Percentiles rank a stretch among this genome's conserved stretches.
Conservation (phyloP, 2,329 filamentous ascomycete species). For the Colletotrichum sidae region DNA sequence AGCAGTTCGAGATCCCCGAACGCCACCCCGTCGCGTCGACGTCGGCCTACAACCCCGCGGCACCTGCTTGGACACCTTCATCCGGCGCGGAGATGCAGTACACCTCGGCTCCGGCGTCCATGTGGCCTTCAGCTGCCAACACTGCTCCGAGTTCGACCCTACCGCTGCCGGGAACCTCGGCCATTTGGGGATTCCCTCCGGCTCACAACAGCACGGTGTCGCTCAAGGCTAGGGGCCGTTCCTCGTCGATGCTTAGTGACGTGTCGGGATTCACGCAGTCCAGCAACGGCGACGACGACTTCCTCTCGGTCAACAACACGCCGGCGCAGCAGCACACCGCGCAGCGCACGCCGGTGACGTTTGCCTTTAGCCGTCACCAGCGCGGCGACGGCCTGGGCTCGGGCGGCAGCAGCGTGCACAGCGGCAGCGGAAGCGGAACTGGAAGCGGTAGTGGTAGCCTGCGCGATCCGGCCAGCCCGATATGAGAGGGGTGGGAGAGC, state of each 20-base stretch:
- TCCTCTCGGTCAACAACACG: slow-evolving; percentile 37
- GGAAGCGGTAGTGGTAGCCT: slow-evolving; percentile 61
- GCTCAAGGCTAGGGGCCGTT: slow-evolving; percentile 65
- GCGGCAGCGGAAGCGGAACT: slow-evolving; percentile 60
- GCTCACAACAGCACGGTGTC: slow-evolving; percentile 45
- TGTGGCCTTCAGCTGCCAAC: slow-evolving; percentile 50
- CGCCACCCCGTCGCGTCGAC: slow-evolving; percentile 29
- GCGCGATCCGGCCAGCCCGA: slow-evolving; percentile 65
- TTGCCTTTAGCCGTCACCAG: slow-evolving; percentile 24
- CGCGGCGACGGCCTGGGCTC: slow-evolving; percentile 35
- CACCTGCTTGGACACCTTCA: slow-evolving; percentile 48
- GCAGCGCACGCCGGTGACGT: slow-evolving; percentile 40
- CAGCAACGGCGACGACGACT: slow-evolving; percentile 63
- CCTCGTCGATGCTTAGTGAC: slow-evolving; percentile 75
- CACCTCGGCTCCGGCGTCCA: slow-evolving; percentile 43
- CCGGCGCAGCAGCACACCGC: slow-evolving; percentile 38
- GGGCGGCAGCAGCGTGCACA: slow-evolving; percentile 43
- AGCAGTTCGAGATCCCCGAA: slow-evolving; percentile 45
- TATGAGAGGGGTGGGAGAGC: slow-evolving; percentile 39
- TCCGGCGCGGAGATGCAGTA: slow-evolving; percentile 49
- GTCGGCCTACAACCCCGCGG: slow-evolving; percentile 40
- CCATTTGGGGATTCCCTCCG: slow-evolving; percentile 36
- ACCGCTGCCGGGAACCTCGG: slow-evolving; percentile 45
- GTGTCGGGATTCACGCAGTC: slow-evolving; percentile 75
- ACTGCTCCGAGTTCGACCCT: slow-evolving; percentile 44